Base-by-base conservation (phyloP, 1,139 yeast genomes). In the Meyerozyma smithsonii region DNA sequence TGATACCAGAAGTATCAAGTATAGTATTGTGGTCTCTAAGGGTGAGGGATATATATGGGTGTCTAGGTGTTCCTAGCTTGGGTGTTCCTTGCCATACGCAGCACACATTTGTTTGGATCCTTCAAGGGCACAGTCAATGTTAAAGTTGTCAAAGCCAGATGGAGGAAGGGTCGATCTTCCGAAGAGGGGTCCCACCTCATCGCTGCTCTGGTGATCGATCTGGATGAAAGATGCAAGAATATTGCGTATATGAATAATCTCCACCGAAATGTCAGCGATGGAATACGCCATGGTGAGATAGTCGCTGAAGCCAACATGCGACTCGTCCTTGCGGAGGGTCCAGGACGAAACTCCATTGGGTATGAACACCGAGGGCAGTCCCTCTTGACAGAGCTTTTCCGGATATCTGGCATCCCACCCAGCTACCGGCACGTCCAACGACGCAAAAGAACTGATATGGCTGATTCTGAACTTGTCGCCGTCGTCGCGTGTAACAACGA, bases 331-430 rank as follows among this genome's bases (percentile, higher is more conserved):
- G 17, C 5, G 11, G 7, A 32, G 20, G 4, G 45, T 42, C 64
- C 64, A 60, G 17, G 43, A 42, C 5, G 59, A 51, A 5, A 60
- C 50, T 4, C 62, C 62, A 38, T 59, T 60, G 3, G 65, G 62
- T 32, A 60, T 55, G 14, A 60, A 44, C 5, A 54, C 58, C 35
- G 57, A 58, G 2, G 52, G 44, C 14, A 33, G 44, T 8, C 46
- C 43, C 3, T 34, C 39, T 6, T 21, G 28, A 36, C 59, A 56
- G 5, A 47, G 39, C 8, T 47, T 46, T 5, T 41, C 39, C 2
- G 57, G 54, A n/a, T 44, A 39, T 5, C 28, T 33, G n/a, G 44
- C 37, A 17, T 50, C 47, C 57, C 59, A 58, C 5, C 56, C 54
- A 21, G 51, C 40, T 8, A 56, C 47, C 4, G 54, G 54, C 5